These are phyloP conservation scores for Pyrenochaeta sp. DNA, from an alignment of 2,329 filamentous ascomycete genomes.

Conservation along the genomic window DNA sequence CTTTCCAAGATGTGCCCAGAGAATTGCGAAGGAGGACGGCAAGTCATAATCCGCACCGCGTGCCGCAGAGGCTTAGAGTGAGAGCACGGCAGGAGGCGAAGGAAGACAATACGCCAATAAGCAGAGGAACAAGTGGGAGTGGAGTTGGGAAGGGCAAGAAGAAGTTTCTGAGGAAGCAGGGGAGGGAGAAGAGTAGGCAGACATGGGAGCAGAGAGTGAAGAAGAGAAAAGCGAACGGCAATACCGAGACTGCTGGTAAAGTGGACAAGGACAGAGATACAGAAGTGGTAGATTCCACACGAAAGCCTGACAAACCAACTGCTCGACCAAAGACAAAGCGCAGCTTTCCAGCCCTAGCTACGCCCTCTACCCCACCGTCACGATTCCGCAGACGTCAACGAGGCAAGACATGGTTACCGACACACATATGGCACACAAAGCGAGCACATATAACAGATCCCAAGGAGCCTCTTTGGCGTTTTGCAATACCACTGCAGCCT, in stretches of 20 bases:
- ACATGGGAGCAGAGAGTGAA: constrained; percentile 66
- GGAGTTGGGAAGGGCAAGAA: constrained; percentile 56
- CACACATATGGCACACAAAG: constrained; percentile 93
- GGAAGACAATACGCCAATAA: constrained; percentile 89
- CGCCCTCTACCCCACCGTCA: constrained; percentile 66
- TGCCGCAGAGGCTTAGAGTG: constrained; percentile 78
- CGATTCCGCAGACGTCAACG: constrained; percentile 87
- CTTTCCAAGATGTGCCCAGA: constrained; percentile 90
- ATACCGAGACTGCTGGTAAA: constrained; percentile 36
- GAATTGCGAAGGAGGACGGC: constrained; percentile 86
- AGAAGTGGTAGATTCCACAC: constrained; percentile 8
- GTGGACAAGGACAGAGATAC: constrained; percentile 24
- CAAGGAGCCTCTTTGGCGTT: constrained; percentile 84
- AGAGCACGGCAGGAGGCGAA: constrained; percentile 78
- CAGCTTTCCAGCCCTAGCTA: constrained; percentile 73
- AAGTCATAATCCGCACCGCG: constrained; percentile 91
- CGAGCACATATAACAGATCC: constrained; percentile 86
- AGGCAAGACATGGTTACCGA: constrained; percentile 92
- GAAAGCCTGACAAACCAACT: constrained; percentile 21
- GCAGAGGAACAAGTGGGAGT: constrained; percentile 71
- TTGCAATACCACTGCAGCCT: constrained; percentile 83
- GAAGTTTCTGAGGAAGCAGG: constrained; percentile 74
- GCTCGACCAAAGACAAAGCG: constrained; percentile 66
- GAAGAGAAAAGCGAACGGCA: constrained; percentile 50
- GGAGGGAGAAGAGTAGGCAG: constrained; percentile 73